Evolutionary conservation across 192 early-diverging fungal species (phyloP), one percentile per base, ranked within the genome.

Genomic region (Mortierella hygrophila): DNA sequence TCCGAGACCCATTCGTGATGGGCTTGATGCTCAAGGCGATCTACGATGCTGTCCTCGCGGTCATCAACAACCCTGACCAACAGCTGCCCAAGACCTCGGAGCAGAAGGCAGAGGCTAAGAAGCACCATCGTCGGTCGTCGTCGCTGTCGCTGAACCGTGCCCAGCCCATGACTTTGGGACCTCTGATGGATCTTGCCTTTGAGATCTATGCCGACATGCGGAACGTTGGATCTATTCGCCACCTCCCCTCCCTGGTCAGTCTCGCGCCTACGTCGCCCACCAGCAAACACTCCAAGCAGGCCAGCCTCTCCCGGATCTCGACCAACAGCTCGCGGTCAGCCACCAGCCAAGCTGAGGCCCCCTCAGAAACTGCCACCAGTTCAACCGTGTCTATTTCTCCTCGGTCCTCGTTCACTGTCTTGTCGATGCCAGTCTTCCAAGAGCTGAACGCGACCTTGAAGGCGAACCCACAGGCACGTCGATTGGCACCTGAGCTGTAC

Each of bases 1-100:
- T 86, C 20, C 84, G 84, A 0, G 84, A 86, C 26, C 84, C 84
- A 1, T 75, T 86, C 46, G 79, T 86, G 20, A 86, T 86, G 84
- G 42, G 79, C 5, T 81, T 75, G 6, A 75, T 86, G 84, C 55
- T 86, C 38, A 86, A 86, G 76, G 84, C 79, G 4, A 76, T 86
- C 23, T 86, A 86, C 35, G 84, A 86, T 60, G 84, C 84, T 21
- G 57, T 75, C 1, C 52, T 78, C 32, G 68, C 75, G 2, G 78
- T 86, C 23, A 60, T 86, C 0, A 32, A 81, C 69, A 78, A 81
- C 15, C 75, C 84, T 10, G 76, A 78, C 3, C 74, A 86, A 37
- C 42, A 70, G 47, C 15, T 47, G 1, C 46, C 72, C 15, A 11
- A 32, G 20, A 21, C 23, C 0, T 29, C 60, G 16, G 60, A 69